Evolutionary conservation across 805 yeast genomes (phyloP), one percentile per base, ranked within the genome.

Genomic region (Ogataea ramenticola): DNA sequence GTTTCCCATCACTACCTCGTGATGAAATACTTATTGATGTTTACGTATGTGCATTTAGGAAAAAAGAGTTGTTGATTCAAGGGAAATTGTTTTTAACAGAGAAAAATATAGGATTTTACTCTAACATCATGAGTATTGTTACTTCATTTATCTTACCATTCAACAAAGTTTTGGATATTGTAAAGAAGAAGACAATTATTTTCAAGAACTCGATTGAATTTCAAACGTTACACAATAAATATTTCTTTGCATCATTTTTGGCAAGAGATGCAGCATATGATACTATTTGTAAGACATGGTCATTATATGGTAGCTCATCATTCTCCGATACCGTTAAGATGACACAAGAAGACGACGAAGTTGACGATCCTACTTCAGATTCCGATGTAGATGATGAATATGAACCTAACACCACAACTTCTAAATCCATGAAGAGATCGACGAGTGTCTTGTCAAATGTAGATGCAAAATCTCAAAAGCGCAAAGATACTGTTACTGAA

Each of bases 171-270:
- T 71, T 80, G 27, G 78, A 76, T 49, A 70, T 83, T 19, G 83
- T 79, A 48, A 82, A 82, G 58, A 77, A 72, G 56, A 71, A 76
- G 15, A 82, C 88, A 0, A 80, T 79, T 0, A 65, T 83, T 15
- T 80, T 83, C 47, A 88, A 88, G 6, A 83, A 82, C 55, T 87
- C 85, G 1, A 73, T 83, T 48, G 71, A 73, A 37, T 71, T 83
- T 20, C 72, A 76, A 44, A 82, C 89, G 1, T 61, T 80, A 40
- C 85, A 82, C 53, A 76, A 74, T 22, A 77, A 73, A 51, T 79
- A 75, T 55, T 70, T 72, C 0, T 83, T 83, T 67, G 87, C 87
- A 0, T 74, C 84, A 1, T 77, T 83, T 47, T 65, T 80, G 24
- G 67, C 79, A 3, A 68, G 90, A 51, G 90, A 83, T 59, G 45